A percentile compares a stretch with the other conserved stretches of the same genome.
Evolutionary conservation across 192 early-diverging fungal genomes (phyloP).

Genomic region (Rhizoclosmatium sp.): DNA sequence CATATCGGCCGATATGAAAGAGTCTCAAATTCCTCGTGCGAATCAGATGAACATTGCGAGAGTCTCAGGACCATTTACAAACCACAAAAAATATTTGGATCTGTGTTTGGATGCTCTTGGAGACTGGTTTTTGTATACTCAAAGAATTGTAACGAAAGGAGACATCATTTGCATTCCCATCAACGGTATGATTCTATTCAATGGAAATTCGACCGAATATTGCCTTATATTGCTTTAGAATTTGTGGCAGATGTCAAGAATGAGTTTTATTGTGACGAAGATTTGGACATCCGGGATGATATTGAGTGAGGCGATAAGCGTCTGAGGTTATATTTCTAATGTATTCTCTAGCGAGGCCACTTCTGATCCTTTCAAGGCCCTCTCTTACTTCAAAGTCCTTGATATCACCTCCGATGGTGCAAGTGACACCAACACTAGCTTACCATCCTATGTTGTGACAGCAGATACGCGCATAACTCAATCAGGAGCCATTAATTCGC

Average conservation of each 20-base stretch:
- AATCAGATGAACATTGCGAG: constrained; percentile 69
- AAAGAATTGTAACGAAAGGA: constrained; percentile 71
- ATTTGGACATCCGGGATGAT: constrained; percentile 45
- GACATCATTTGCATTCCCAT: constrained; percentile 72
- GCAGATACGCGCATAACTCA: constrained; percentile 68
- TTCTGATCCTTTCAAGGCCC: constrained; percentile 29
- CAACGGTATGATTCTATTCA: constrained; percentile 55
- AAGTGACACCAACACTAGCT: not conserved
- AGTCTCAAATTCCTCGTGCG: constrained; percentile 48
- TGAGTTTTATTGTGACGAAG: constrained; percentile 44
- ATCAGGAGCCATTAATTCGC: constrained; percentile 67
- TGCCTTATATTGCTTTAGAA: constrained; percentile 53
- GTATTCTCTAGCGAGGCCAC: not conserved
- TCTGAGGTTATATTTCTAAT: not conserved
- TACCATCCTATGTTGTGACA: constrained; percentile 55
- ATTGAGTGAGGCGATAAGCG: constrained; percentile 33
- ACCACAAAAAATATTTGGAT: constrained; percentile 66
- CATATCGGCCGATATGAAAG: not conserved
- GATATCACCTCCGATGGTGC: constrained; percentile 34
- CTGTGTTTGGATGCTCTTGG: constrained; percentile 66
- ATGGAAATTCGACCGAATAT: constrained; percentile 37
- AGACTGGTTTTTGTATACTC: constrained; percentile 68
- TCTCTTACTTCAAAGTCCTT: constrained; percentile 65
- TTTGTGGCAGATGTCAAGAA: constrained; percentile 10
- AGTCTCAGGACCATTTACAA: constrained; percentile 68